phyloP scores from a whole-genome alignment of 176 grass and related monocot species.

The Lolium multiflorum region DNA sequence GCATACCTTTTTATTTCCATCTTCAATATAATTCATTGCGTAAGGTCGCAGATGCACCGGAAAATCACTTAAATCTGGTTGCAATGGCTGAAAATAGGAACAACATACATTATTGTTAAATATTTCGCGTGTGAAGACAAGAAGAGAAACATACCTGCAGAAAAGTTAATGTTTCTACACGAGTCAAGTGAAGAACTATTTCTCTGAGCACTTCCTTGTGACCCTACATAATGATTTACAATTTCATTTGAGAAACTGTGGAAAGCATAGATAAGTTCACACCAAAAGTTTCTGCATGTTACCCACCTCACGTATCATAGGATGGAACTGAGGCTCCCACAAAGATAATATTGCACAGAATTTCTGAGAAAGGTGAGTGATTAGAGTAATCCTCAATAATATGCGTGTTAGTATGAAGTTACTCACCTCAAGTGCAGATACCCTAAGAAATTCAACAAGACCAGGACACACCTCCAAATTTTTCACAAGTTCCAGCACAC shows the following conservation, averaged over 20 bases:
- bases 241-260: slow-evolving; percentile 1
- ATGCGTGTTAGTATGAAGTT: neutral
- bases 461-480: neutral
- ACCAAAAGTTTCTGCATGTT: neutral
- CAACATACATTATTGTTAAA: neutral
- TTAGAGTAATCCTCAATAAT: slow-evolving; percentile 22
- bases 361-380: neutral
- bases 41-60: slow-evolving; percentile 15
- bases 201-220: slow-evolving; percentile 20
- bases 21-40: slow-evolving; percentile 5
- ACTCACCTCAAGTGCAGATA: slow-evolving; percentile 10
- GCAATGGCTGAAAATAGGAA: slow-evolving; percentile 32
- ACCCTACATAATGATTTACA: slow-evolving; percentile 8
- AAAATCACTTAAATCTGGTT: neutral
- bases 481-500: neutral
- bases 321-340: slow-evolving; percentile 38
- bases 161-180: neutral
- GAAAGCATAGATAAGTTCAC: neutral
- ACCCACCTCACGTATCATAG: slow-evolving; percentile 14
- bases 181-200: neutral
- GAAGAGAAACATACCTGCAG: slow-evolving; percentile 10
- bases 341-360: slow-evolving; percentile 11
- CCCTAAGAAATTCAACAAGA: neutral
- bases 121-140: neutral
- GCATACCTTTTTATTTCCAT: neutral